Base-by-base conservation (phyloP, 2,329 filamentous ascomycete genomes). In the Verticillium nubilum region DNA sequence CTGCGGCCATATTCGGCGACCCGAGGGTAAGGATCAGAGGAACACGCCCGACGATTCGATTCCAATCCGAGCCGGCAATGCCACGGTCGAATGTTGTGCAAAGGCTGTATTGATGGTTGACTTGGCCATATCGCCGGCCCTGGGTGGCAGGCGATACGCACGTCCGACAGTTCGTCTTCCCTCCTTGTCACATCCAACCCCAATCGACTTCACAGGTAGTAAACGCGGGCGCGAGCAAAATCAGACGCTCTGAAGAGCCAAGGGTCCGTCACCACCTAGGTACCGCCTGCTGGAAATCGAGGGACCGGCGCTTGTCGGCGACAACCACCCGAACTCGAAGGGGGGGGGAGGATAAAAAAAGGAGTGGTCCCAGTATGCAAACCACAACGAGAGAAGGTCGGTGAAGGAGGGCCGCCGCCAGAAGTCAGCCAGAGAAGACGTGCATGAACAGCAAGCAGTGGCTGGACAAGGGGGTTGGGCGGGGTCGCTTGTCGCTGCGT, bases 391-490 rank as follows among this genome's bases (percentile, higher is more conserved):
- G 27, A 52, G 35, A 59, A 61, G 63, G 63, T 64, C 63, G 63
- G 63, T 64, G 62, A 64, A 59, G 57, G n/a, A 23, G 59, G 52
- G 55, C 57, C 59, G 61, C 47, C 58, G 54, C 58, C 37, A 62
- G 47, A 37, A n/a, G n/a, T 52, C 54, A 58, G 37, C 52, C 50
- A 35, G 52, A 62, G 58, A 47, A 47, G 59, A 64, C 61, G 56
- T 64, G 63, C 63, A 64, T 64, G 63, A 64, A 64, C 63, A 59
- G 42, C 61, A n/a, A 47, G 42, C 42, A 55, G 60, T 60, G 59
- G 54, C 60, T 60, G 58, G 61, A 57, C 52, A 33, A 54, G 61
- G 59, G 54, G 57, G 54, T 7, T 12, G 42, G 12, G 42, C 42
- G 42, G 42, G 33, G 33, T 56, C 37, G 54, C 29, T 47, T n/a